These are phyloP conservation scores for Thalassiosira hispida DNA, from an alignment of 352 stramenopile genomes.

Conservation along the genomic window DNA sequence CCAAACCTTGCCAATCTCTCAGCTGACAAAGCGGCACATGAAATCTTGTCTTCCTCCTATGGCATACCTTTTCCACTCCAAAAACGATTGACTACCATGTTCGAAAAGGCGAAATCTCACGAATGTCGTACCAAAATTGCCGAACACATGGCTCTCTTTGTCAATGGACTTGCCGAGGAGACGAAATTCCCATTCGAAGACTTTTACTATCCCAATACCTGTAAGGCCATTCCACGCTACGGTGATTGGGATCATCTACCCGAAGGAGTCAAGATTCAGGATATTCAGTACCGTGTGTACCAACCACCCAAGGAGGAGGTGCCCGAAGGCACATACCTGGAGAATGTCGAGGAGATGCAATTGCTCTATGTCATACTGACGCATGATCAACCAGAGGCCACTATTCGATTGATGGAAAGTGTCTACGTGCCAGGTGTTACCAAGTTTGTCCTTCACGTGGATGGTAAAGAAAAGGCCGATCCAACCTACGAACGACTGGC, in stretches of 20 bases:
- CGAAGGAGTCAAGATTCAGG: slow-evolving; percentile 56
- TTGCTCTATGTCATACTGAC: slow-evolving; percentile 84
- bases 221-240: slow-evolving; percentile 54
- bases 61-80: slow-evolving; percentile 36
- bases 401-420: slow-evolving; percentile 82
- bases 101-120: slow-evolving; percentile 67
- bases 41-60: slow-evolving; percentile 24
- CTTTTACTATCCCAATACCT: slow-evolving; percentile 71
- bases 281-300: slow-evolving; percentile 79
- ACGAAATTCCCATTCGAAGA: slow-evolving; percentile 72
- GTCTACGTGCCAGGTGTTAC: slow-evolving; percentile 70
- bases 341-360: slow-evolving; percentile 63
- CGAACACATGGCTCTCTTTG: slow-evolving; percentile 71
- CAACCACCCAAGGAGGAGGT: slow-evolving; percentile 66
- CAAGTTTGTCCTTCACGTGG: slow-evolving; percentile 84
- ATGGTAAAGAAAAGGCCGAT: slow-evolving; percentile 75
- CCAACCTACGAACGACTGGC: slow-evolving; percentile 63
- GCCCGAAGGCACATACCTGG: slow-evolving; percentile 62
- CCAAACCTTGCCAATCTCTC: slow-evolving; percentile 37
- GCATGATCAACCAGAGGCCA: slow-evolving; percentile 75
- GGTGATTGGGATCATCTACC: slow-evolving; percentile 78
- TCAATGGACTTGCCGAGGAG: slow-evolving; percentile 74
- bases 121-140: slow-evolving; percentile 78
- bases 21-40: slow-evolving; percentile 21
- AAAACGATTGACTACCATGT: slow-evolving; percentile 57